Base-by-base conservation (phyloP, 129 eudicot species). In the Pulicaria dysenterica region DNA sequence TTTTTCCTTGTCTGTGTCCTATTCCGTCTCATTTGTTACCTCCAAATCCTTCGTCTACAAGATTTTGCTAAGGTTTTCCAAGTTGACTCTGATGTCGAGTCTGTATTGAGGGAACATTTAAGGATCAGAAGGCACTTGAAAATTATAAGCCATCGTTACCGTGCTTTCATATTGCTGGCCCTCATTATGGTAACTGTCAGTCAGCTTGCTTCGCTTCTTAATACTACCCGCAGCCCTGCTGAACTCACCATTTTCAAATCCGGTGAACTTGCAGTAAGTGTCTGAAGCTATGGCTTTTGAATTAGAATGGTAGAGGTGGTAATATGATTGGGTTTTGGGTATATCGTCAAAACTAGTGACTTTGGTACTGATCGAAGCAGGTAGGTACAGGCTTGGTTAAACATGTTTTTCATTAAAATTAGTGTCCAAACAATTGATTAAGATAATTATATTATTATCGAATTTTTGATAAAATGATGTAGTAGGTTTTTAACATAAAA, bases 231-330 rank as follows among this genome's bases (percentile, higher is more conserved):
- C 45, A 17, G 87, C 14, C 9, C 59, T 6, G 87, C 96, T 0
- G 83, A 89, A 57, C 78, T 79, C 57, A 75, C 66, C 53, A 65
- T 92, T 38, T 86, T 84, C 83, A 84, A 75, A 64, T 77, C 89
- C 24, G 97, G 97, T 58, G 96, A 92, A 85, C 86, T 92, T 51
- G 96, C 97, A 47, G 97, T 89, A 89, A 39, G 86, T 59, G 16
- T 57, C 42, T 12, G 36, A 56, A 54, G 64, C 54, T 41, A 3
- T 70, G 40, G 39, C 19, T 55, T 70, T 9, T 9, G 54, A 1
- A 69, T 37, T 37, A 7, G 17, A 24, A 6, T 4, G 39, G 31
- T 39, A 40, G 49, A 41, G 48, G 67, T n/a, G 3, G 48, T 5
- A 38, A 37, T 9, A 4, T 39, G 8, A 13, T 49, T 3, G 1